These are phyloP conservation scores for Cenchrus purpureus DNA, from an alignment of 176 grass and related monocot species.

Conservation along the genomic window DNA sequence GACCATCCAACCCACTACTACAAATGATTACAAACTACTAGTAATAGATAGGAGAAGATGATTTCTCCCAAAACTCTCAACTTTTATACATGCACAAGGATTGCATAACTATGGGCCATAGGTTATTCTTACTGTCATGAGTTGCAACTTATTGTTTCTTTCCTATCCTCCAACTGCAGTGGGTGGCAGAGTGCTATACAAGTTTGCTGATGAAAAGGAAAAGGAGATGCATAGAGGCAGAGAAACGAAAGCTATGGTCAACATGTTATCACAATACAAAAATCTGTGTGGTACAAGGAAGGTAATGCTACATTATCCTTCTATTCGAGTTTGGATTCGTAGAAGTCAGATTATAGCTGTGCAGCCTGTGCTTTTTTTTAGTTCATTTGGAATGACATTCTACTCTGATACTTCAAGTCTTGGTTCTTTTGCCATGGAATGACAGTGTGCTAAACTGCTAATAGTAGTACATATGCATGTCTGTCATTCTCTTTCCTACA, in stretches of 20 bases:
- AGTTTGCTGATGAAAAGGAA: conserved; percentile 61
- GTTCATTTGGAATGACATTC: not conserved
- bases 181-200: conserved; percentile 47
- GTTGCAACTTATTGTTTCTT: not conserved
- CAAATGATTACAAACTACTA: not conserved
- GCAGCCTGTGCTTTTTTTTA: not conserved
- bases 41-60: not conserved
- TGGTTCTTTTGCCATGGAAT: not conserved
- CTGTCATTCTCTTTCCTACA: not conserved
- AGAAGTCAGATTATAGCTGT: not conserved
- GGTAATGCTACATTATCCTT: conserved; percentile 27
- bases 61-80: not conserved
- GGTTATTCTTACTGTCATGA: not conserved
- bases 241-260: conserved; percentile 52
- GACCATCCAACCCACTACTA: not conserved
- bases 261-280: conserved; percentile 53
- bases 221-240: conserved; percentile 58
- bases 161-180: conserved; percentile 46
- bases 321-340: conserved; percentile 4
- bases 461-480: conserved; percentile 29
- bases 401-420: not conserved
- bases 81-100: not conserved
- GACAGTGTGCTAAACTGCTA: not conserved
- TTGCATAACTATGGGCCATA: conserved; percentile 5
- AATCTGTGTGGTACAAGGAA: conserved; percentile 46